Percentiles rank a stretch among this genome's conserved stretches.
Evolutionary conservation across 257 asterid genomes (phyloP).

Genomic region (Jasminum sambac): DNA sequence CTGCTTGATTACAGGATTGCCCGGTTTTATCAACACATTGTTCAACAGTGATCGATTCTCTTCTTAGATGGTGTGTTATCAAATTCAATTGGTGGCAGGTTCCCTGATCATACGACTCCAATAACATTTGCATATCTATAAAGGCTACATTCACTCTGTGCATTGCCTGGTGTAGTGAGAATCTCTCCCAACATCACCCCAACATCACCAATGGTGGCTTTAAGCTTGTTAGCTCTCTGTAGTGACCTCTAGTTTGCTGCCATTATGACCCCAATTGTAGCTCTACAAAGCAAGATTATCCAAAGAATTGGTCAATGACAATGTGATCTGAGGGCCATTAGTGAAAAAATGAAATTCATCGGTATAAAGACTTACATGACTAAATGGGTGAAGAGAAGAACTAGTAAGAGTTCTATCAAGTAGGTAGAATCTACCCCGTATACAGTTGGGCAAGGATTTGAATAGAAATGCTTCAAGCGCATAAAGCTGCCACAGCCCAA

Average conservation of each 20-base stretch:
- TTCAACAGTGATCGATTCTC: conserved; percentile 36
- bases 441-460: conserved; percentile 24
- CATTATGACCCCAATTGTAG: conserved; percentile 33
- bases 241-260: conserved; percentile 34
- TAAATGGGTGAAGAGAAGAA: conserved; percentile 45
- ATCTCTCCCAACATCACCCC: conserved; percentile 41
- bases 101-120: conserved; percentile 40
- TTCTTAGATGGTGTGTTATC: conserved; percentile 34
- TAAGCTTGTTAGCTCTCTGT: conserved; percentile 39
- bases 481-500: conserved; percentile 45
- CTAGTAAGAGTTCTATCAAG: conserved; percentile 31
- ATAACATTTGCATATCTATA: conserved; percentile 35
- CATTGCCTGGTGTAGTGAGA: conserved; percentile 34
- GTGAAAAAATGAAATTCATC: neutral
- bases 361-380: conserved; percentile 42
- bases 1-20: conserved; percentile 35
- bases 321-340: neutral
- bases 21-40: conserved; percentile 28
- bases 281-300: conserved; percentile 36
- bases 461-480: conserved; percentile 27
- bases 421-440: conserved; percentile 30
- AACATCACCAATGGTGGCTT: conserved; percentile 36
- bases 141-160: conserved; percentile 37
- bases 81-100: conserved; percentile 37
- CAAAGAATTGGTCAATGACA: neutral